phyloP scores from a whole-genome alignment of 495 filamentous ascomycete species.

The Penicillium riverlandense region DNA sequence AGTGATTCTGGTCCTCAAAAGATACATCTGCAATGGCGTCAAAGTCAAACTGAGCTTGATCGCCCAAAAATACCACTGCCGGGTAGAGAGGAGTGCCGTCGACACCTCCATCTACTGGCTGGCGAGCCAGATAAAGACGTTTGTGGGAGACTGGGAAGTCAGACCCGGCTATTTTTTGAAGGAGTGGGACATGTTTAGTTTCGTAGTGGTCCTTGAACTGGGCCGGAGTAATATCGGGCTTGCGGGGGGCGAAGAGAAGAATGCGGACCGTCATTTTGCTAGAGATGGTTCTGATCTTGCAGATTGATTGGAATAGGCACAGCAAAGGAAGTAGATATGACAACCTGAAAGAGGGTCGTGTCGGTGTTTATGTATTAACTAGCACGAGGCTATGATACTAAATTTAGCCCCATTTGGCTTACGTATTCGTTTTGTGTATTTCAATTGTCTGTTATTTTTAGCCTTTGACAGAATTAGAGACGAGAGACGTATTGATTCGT shows the following conservation, averaged over 20 bases:
- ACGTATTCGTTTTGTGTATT: no score
- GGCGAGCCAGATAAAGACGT: constrained; percentile 22
- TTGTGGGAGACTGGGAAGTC: constrained; percentile 17
- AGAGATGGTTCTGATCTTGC: not conserved
- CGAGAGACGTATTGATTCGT: no score
- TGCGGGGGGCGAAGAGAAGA: constrained; percentile 21
- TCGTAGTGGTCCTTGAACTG: constrained; percentile 28
- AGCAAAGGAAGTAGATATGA: no score
- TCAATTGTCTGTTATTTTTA: no score
- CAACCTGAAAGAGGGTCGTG: no score
- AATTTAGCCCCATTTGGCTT: no score
- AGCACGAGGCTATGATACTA: no score
- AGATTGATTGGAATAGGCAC: not conserved
- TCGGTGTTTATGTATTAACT: no score
- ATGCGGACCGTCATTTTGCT: constrained; percentile 1
- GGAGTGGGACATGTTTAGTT: constrained; percentile 20
- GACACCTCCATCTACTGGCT: not conserved
- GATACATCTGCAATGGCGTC: constrained; percentile 18
- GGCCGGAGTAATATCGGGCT: constrained; percentile 16
- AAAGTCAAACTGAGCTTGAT: constrained; percentile 18
- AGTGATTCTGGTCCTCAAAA: constrained; percentile 16
- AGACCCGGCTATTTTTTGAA: constrained; percentile 17
- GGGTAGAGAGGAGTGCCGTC: constrained; percentile 2
- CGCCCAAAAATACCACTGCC: constrained; percentile 16
- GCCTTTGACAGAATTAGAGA: no score